Evolutionary conservation across 306 rosid genomes (phyloP).

Genomic region (Castanea mollissima): DNA sequence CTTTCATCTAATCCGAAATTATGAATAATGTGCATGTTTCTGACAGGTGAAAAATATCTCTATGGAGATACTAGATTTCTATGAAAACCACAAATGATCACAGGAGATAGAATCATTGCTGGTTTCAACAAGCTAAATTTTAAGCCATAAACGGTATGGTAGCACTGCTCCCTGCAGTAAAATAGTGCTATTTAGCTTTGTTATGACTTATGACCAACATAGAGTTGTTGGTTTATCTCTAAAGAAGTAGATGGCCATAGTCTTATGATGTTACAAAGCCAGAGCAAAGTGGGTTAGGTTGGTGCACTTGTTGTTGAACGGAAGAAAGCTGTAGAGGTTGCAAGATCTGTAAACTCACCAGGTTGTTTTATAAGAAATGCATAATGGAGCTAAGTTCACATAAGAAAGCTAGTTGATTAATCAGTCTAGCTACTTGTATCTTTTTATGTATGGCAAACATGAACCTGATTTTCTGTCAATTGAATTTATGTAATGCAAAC

Average conservation of each 20-base stretch:
- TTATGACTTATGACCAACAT: not conserved
- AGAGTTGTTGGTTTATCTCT: not conserved
- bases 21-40: conserved; percentile 3
- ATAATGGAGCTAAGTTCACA: too few species aligned
- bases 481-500: too few species aligned
- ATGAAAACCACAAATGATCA: conserved; percentile 58
- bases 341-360: too few species aligned
- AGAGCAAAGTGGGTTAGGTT: too few species aligned
- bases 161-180: not conserved
- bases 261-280: too few species aligned
- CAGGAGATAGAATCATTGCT: conserved; percentile 59
- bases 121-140: conserved; percentile 62
- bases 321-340: too few species aligned
- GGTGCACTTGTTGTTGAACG: too few species aligned
- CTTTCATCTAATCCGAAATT: not conserved
- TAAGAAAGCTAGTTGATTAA: too few species aligned
- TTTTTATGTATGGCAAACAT: too few species aligned
- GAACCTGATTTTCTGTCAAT: too few species aligned
- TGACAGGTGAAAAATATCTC: conserved; percentile 87
- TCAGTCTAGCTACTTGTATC: too few species aligned
- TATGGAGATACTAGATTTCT: conserved; percentile 87
- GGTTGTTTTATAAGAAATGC: too few species aligned
- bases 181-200: not conserved
- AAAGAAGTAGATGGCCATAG: not conserved
- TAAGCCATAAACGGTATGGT: conserved; percentile 33